phyloP scores from a whole-genome alignment of 1,139 yeast species.

The Debaryomyces psychrophilus region DNA sequence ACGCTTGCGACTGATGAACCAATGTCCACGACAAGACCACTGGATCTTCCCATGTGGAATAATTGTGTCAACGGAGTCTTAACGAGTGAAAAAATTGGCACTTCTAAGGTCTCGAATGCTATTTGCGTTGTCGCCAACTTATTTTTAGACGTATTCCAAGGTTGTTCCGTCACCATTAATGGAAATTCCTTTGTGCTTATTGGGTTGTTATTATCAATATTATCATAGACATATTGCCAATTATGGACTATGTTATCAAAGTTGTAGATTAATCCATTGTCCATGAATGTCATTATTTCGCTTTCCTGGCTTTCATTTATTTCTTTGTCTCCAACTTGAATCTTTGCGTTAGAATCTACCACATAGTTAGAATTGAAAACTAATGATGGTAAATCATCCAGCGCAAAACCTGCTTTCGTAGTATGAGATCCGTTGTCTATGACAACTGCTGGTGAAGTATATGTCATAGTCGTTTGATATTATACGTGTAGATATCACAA shows the following conservation, averaged over 20 bases:
- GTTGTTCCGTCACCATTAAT: slow-evolving; percentile 64
- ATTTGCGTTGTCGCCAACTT: slow-evolving; percentile 56
- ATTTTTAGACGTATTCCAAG: slow-evolving; percentile 61
- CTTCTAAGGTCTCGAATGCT: slow-evolving; percentile 65
- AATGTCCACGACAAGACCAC: slow-evolving; percentile 69
- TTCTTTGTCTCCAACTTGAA: slow-evolving; percentile 56
- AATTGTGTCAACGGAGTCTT: slow-evolving; percentile 72
- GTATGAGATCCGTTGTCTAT: slow-evolving; percentile 69
- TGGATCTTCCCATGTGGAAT: slow-evolving; percentile 67
- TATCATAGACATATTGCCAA: slow-evolving; percentile 61
- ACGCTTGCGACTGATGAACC: slow-evolving; percentile 65
- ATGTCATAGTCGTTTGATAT: slow-evolving; percentile 25
- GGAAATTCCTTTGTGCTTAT: slow-evolving; percentile 59
- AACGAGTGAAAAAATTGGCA: slow-evolving; percentile 69
- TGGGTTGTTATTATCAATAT: slow-evolving; percentile 46
- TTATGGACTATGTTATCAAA: slow-evolving; percentile 62
- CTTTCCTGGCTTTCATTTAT: slow-evolving; percentile 43
- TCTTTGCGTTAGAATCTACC: slow-evolving; percentile 31
- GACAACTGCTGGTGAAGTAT: slow-evolving; percentile 59
- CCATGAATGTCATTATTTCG: slow-evolving; percentile 65
- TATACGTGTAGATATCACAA: background rate
- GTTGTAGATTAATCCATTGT: slow-evolving; percentile 67
- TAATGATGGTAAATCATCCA: slow-evolving; percentile 63
- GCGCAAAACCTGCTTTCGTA: slow-evolving; percentile 73
- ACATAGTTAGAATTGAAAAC: slow-evolving; percentile 62